Percentiles rank a stretch among this genome's conserved stretches.
Conservation (phyloP, 1,284 basidiomycete species). For the Rhodofomes roseus region DNA sequence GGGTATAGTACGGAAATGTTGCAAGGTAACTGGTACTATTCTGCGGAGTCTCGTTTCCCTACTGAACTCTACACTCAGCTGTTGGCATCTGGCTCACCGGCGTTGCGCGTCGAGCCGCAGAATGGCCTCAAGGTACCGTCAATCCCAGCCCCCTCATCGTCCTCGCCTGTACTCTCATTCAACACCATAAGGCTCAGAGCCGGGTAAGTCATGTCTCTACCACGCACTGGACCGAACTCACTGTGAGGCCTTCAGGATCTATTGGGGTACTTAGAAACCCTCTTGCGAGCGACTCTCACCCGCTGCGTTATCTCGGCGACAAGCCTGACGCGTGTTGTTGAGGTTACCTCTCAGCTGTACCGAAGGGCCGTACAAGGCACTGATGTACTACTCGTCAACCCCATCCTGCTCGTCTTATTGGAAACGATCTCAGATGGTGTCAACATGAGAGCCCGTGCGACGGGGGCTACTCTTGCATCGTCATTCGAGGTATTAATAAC, state of each 20-base stretch:
- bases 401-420: constrained; percentile 44
- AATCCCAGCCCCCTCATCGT: constrained; percentile 54
- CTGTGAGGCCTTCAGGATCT: constrained; percentile 43
- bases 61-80: constrained; percentile 32
- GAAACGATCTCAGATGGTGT: constrained; percentile 56
- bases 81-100: constrained; percentile 49
- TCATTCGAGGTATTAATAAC: constrained; percentile 44
- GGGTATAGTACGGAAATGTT: constrained; percentile 48
- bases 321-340: constrained; percentile 47
- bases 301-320: constrained; percentile 45
- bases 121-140: constrained; percentile 41
- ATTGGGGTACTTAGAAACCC: constrained; percentile 50
- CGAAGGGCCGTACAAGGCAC: constrained; percentile 21
- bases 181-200: constrained; percentile 56
- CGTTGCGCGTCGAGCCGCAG: constrained; percentile 52
- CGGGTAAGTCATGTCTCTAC: constrained; percentile 39
- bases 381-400: constrained; percentile 31
- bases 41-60: constrained; percentile 4
- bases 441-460: constrained; percentile 47
- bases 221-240: neutral
- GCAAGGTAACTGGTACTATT: constrained; percentile 36
- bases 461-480: constrained; percentile 44
- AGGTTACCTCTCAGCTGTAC: constrained; percentile 43
- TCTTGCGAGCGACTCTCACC: constrained; percentile 48
- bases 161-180: constrained; percentile 48